Evolutionary conservation across 129 eudicot genomes (phyloP).

Genomic region (Flaveria sonorensis): DNA sequence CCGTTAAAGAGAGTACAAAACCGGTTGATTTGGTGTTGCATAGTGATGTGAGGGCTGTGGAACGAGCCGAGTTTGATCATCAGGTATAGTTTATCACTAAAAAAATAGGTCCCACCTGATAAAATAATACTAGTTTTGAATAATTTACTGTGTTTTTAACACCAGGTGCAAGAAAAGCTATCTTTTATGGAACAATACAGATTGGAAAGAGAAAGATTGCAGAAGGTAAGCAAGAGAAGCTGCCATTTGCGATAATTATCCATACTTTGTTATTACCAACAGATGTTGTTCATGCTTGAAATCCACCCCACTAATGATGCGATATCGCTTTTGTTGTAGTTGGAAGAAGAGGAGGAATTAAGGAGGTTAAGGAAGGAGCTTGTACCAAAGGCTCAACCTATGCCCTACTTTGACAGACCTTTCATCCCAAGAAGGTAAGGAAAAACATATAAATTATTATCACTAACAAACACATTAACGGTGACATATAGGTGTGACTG

Average conservation of each 20-base stretch:
- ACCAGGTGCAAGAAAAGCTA: slow-evolving; percentile 72
- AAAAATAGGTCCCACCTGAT: background rate
- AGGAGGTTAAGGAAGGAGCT: slow-evolving; percentile 87
- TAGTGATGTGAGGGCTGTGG: slow-evolving; percentile 87
- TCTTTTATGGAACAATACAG: slow-evolving; percentile 64
- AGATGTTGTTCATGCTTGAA: slow-evolving; percentile 4
- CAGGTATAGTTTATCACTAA: slow-evolving; percentile 47
- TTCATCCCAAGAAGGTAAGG: slow-evolving; percentile 82
- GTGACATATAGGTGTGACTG: no score
- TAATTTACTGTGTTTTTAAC: background rate
- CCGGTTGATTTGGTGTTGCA: slow-evolving; percentile 83
- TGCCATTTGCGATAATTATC: background rate
- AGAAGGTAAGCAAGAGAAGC: slow-evolving; percentile 56
- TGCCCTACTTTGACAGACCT: slow-evolving; percentile 98
- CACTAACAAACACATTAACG: no score
- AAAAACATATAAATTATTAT: background rate
- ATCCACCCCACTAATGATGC: background rate
- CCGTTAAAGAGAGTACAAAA: slow-evolving; percentile 75
- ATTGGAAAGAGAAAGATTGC: slow-evolving; percentile 79
- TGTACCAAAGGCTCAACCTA: slow-evolving; percentile 94
- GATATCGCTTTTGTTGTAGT: slow-evolving; percentile 35
- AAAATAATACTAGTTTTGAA: background rate
- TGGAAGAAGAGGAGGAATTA: slow-evolving; percentile 89
- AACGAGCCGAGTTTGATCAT: slow-evolving; percentile 90
- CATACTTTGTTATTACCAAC: background rate